Conservation (phyloP, 768 basidiomycete species). For the Serendipita indica region DNA sequence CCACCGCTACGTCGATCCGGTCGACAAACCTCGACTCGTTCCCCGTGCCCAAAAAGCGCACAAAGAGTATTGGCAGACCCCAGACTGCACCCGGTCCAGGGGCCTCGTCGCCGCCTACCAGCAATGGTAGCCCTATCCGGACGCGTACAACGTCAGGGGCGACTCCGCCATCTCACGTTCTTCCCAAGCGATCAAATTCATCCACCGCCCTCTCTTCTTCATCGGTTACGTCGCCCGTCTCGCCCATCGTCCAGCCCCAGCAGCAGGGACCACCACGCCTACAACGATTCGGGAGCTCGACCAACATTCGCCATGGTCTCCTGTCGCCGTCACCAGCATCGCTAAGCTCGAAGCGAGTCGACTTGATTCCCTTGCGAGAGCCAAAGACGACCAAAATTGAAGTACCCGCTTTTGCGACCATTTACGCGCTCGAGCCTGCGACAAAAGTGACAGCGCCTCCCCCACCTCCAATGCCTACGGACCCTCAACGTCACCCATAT, state of each 20-base stretch:
- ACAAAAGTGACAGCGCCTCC: not conserved
- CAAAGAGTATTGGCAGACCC: not conserved
- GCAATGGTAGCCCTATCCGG: not conserved
- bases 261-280: constrained; percentile 48
- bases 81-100: constrained; percentile 4
- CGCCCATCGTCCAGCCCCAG: constrained; percentile 71
- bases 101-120: not conserved
- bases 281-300: constrained; percentile 13
- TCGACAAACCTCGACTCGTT: not conserved
- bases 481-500: not conserved
- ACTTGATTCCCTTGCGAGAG: not conserved
- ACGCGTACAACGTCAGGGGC: not conserved
- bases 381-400: not conserved
- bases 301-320: not conserved
- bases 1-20: not conserved
- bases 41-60: not conserved
- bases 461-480: not conserved
- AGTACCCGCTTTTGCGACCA: not conserved
- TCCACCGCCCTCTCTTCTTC: not conserved
- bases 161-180: not conserved
- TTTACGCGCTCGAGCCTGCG: not conserved
- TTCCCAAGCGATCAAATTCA: not conserved
- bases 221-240: not conserved
- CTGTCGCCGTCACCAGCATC: not conserved
- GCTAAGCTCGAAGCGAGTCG: not conserved